Base-by-base conservation (phyloP, 1,284 basidiomycete genomes). In the Apiotrichum sp. region DNA sequence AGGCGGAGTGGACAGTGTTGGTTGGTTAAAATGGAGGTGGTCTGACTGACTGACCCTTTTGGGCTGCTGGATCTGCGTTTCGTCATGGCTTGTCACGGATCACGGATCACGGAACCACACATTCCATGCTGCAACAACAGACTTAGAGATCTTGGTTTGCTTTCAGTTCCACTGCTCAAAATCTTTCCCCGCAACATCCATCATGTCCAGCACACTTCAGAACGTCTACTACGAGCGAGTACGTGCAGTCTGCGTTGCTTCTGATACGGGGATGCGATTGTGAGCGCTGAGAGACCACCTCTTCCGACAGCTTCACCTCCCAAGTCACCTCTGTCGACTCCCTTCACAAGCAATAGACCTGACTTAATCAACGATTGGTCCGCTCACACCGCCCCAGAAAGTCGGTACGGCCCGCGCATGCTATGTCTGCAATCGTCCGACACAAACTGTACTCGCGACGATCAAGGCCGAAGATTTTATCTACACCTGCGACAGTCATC, bases 161-260 rank as follows among this genome's bases (percentile, higher is more conserved):
- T 42, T 13, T 16, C 6, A n/a, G 8, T 42, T 42, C 16, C 40
- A 6, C n/a, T 10, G 10, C 7, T 45, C 6, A 35, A 22, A 22
- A 22, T 22, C 22, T 22, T 22, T 34, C 45, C 31, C 11, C n/a
- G 16, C 52, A 13, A 6, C 33, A 16, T 35, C 6, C 45, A 32
- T n/a, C 40, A 56, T 56, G 57, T 44, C 53, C 1, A 35, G 47
- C 1, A 42, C 56, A 2, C 53, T 74, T 6, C 68, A 69, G 58
- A 76, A 76, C 57, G 53, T 75, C 38, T 76, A 76, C 65, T 76
- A 76, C 42, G 68, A 74, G 49, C 64, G 74, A 9, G 72, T 71
- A 43, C 47, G 67, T 62, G 1, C 8, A 7, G 13, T 33, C 6
- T 3, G 16, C 35, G 22, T 9, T n/a, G 41, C 13, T 13, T 42